These are phyloP conservation scores for Trametes hirsuta DNA, from an alignment of 1,284 basidiomycete species.

Conservation along the genomic window DNA sequence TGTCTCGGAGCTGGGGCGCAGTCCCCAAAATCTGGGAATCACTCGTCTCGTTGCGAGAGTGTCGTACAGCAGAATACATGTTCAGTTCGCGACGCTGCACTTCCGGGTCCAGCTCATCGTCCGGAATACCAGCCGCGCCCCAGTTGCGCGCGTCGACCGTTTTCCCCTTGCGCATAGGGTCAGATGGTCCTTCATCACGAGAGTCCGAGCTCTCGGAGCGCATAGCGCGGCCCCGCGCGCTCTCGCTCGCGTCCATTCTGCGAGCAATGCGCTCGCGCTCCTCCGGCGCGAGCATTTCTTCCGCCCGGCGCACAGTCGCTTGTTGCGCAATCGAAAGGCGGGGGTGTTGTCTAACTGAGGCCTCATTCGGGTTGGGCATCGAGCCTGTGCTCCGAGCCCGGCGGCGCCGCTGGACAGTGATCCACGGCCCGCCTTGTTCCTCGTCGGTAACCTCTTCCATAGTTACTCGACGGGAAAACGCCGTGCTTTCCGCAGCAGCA, in stretches of 20 bases:
- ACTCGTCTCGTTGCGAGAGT: no score
- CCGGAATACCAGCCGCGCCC: no score
- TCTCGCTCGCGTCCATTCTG: background rate
- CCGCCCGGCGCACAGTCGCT: background rate
- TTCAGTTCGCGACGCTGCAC: no score
- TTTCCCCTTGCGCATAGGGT: no score
- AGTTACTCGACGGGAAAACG: background rate
- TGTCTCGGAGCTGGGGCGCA: no score
- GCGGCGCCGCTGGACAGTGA: background rate
- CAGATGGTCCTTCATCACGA: no score
- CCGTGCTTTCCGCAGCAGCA: background rate
- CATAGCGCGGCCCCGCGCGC: background rate
- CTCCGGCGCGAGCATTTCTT: background rate
- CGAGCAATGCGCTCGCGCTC: background rate
- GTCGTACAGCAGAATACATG: no score
- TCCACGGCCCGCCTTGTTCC: constrained; percentile 2
- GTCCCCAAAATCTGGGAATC: no score
- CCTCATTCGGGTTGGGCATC: background rate
- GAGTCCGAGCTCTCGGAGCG: no score
- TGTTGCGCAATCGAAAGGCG: background rate
- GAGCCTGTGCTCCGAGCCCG: background rate
- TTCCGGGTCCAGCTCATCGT: no score
- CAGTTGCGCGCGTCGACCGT: no score
- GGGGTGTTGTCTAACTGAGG: background rate
- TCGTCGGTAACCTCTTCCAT: constrained; percentile 7